Evolutionary conservation across 2,329 filamentous ascomycete genomes (phyloP).

Genomic region (Neofusicoccum kwambonambiense): DNA sequence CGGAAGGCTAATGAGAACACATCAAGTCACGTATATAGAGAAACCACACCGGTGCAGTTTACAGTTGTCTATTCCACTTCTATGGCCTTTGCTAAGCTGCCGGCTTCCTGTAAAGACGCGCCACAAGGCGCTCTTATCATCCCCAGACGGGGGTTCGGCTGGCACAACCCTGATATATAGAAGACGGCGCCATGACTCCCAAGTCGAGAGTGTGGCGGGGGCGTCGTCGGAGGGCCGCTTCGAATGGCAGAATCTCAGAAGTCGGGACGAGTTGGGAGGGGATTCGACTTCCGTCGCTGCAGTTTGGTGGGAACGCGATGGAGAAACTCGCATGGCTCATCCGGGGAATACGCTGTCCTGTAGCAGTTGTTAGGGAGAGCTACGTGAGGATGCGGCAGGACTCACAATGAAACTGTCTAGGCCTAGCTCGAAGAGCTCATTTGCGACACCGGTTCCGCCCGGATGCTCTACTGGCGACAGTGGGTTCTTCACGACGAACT

Average conservation of each 20-base stretch:
- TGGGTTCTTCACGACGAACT: conserved; percentile 74
- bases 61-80: not conserved
- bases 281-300: not conserved
- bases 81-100: not conserved
- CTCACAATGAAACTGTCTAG: conserved; percentile 65
- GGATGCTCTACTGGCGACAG: conserved; percentile 61
- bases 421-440: conserved; percentile 64
- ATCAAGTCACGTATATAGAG: too few relatives aligned
- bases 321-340: not conserved
- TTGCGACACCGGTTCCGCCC: conserved; percentile 61
- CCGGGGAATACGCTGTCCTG: conserved; percentile 10
- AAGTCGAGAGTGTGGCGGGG: not conserved
- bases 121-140: not conserved
- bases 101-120: too few relatives aligned
- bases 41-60: too few relatives aligned
- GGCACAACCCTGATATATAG: not conserved
- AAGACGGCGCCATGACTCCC: not conserved
- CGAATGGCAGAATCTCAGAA: too few relatives aligned
- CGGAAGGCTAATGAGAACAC: too few relatives aligned
- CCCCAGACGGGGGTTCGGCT: not conserved
- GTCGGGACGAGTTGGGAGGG: not conserved
- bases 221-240: not conserved
- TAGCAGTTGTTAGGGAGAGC: not conserved
- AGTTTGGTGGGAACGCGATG: not conserved
- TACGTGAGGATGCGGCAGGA: not conserved